phyloP scores from a whole-genome alignment of 768 basidiomycete species.

The Pleurotus eryngii region DNA sequence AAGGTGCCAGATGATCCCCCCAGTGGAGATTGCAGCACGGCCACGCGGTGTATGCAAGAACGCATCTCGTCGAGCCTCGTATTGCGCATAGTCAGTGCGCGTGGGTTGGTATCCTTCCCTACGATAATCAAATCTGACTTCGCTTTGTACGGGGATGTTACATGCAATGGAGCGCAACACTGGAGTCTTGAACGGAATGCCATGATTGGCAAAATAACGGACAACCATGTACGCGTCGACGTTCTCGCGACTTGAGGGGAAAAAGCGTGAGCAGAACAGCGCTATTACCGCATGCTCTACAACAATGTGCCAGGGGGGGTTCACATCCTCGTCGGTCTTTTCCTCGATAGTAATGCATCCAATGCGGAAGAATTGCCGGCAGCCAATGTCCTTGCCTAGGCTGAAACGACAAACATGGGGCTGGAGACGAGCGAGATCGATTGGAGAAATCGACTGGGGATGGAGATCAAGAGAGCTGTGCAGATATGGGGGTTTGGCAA shows the following conservation, averaged over 20 bases:
- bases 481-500: background rate
- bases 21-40: conserved; percentile 20
- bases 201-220: conserved; percentile 2
- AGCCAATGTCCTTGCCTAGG: no score
- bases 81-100: background rate
- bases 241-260: background rate
- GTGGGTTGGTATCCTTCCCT: conserved; percentile 5
- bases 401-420: no score
- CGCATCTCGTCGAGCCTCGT: background rate
- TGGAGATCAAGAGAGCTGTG: background rate
- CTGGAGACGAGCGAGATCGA: no score
- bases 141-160: background rate
- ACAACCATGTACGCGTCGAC: background rate
- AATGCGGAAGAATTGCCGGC: no score
- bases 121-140: conserved; percentile 13
- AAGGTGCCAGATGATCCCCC: conserved; percentile 22
- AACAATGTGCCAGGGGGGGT: background rate
- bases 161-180: background rate
- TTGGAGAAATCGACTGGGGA: no score
- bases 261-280: background rate
- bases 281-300: background rate
- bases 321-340: no score
- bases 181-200: conserved; percentile 11
- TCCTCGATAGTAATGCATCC: no score
- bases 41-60: conserved; percentile 12